phyloP scores from a whole-genome alignment of 2,329 filamentous ascomycete species.

The Aspergillus quadrilineatus region DNA sequence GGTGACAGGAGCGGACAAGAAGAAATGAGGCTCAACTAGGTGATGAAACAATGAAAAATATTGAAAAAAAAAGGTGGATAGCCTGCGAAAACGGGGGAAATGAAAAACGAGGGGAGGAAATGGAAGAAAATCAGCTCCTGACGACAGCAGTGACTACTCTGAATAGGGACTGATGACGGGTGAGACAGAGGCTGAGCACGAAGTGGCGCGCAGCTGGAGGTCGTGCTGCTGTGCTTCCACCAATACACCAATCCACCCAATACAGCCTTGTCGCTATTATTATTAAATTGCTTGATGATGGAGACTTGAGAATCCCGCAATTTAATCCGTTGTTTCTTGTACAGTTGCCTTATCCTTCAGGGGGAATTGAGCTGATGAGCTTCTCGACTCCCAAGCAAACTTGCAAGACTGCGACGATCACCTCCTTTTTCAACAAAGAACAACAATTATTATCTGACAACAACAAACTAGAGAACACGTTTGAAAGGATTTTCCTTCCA shows the following conservation, averaged over 20 bases:
- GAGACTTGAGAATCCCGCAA: background rate
- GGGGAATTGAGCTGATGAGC: slow-evolving; percentile 3
- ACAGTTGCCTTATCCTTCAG: background rate
- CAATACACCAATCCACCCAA: background rate
- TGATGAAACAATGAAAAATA: background rate
- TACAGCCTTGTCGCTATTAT: background rate
- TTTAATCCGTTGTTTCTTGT: background rate
- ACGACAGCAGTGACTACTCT: background rate
- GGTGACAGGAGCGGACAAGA: background rate
- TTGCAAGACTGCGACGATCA: background rate
- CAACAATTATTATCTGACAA: background rate
- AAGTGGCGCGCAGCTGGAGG: slow-evolving; percentile 5
- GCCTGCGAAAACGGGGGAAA: background rate
- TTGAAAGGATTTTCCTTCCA: background rate
- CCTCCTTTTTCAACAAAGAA: background rate
- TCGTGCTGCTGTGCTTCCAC: background rate
- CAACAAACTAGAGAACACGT: background rate
- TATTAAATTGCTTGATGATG: background rate
- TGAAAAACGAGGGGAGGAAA: background rate
- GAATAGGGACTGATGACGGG: slow-evolving; percentile 3
- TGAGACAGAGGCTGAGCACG: slow-evolving; percentile 16
- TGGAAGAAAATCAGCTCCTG: background rate
- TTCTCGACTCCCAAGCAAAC: background rate
- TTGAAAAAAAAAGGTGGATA: background rate
- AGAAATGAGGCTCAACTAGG: slow-evolving; percentile 2